A percentile compares a stretch with the other conserved stretches of the same genome.
Conservation (phyloP, 225 moss, liverwort and hornwort species). For the Polytrichum formosum region DNA sequence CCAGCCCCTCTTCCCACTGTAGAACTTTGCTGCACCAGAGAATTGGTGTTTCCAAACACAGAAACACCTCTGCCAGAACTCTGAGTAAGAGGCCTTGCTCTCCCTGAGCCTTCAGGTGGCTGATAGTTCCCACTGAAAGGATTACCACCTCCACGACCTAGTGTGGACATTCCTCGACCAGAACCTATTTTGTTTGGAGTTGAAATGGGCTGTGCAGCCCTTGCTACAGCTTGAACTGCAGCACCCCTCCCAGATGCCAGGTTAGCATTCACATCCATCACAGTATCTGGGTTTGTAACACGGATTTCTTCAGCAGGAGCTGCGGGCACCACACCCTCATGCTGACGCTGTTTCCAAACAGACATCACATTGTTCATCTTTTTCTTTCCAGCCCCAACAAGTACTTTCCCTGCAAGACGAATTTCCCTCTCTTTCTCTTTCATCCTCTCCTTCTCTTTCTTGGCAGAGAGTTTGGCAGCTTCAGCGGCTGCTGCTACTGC, state of each 20-base stretch:
- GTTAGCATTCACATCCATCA: conserved; percentile 35
- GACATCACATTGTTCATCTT: conserved; percentile 94
- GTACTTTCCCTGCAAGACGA: conserved; percentile 71
- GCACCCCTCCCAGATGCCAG: conserved; percentile 28
- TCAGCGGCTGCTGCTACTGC: conserved; percentile 97
- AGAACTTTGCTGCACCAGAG: conserved; percentile 36
- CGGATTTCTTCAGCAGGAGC: conserved; percentile 38
- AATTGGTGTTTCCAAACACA: conserved; percentile 32
- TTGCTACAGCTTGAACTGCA: conserved; percentile 38
- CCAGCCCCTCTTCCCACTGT: conserved; percentile 58
- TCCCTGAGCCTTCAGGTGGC: conserved; percentile 67
- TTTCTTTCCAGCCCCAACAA: conserved; percentile 80
- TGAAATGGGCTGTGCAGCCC: conserved; percentile 29
- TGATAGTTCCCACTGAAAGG: conserved; percentile 72
- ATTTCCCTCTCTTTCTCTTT: conserved; percentile 93
- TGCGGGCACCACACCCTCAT: conserved; percentile 56
- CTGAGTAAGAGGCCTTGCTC: conserved; percentile 55
- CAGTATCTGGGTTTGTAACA: conserved; percentile 35
- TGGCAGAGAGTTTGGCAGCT: conserved; percentile 77
- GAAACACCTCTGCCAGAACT: conserved; percentile 55
- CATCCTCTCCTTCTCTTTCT: conserved; percentile 92
- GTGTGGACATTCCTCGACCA: conserved; percentile 57
- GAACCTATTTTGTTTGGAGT: conserved; percentile 32
- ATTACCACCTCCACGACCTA: conserved; percentile 77
- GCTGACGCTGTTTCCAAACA: conserved; percentile 97